These are phyloP conservation scores for Cicer yamashitae DNA, from an alignment of 306 rosid species.

Conservation along the genomic window DNA sequence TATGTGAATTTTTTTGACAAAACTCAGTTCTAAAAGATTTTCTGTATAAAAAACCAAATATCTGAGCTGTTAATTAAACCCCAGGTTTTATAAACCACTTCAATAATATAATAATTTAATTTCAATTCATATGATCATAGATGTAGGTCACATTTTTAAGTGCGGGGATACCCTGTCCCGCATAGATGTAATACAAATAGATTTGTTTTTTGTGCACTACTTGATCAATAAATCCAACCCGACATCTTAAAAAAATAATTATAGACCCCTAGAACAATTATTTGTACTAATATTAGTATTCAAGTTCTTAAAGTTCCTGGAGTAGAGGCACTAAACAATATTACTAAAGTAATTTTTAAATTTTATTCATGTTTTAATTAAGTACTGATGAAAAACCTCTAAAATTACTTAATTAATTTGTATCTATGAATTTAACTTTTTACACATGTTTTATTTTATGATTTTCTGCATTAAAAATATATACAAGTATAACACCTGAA, in stretches of 20 bases:
- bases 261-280: neutral
- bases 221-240: conserved; percentile 21
- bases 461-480: too few relatives aligned
- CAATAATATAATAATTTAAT: neutral
- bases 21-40: neutral
- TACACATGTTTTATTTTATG: too few relatives aligned
- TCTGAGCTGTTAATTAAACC: neutral
- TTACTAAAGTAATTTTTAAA: too few relatives aligned
- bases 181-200: neutral
- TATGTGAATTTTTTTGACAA: neutral
- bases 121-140: neutral
- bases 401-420: too few relatives aligned
- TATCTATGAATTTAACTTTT: too few relatives aligned
- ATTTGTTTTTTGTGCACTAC: conserved; percentile 24
- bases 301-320: too few relatives aligned
- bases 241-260: neutral
- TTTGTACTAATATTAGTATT: neutral
- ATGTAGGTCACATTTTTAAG: neutral
- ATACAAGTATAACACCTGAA: too few relatives aligned
- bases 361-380: too few relatives aligned
- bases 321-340: too few relatives aligned
- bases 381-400: too few relatives aligned
- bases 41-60: neutral
- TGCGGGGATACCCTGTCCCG: neutral
- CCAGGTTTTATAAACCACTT: neutral